Base-by-base conservation (phyloP, 441 rosid species). In the Corymbia citriodora region DNA sequence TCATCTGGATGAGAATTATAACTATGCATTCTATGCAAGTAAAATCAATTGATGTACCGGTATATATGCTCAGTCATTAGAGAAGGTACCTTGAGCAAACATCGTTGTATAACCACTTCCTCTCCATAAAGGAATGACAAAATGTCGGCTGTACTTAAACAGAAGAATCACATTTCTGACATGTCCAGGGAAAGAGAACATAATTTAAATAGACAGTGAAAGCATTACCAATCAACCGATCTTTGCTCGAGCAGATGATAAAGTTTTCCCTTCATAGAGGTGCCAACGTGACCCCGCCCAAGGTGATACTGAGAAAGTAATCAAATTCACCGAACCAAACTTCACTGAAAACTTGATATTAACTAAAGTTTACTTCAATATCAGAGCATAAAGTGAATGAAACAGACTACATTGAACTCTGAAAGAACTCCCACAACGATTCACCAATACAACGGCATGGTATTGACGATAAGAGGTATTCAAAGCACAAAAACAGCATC, bases 221-320 rank as follows among this genome's bases (percentile, higher is more conserved):
- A 88, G 83, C 81, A 89, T 90, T 96, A 98, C 99, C 99, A 96
- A 86, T 96, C 97, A 19, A 93, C 91, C 83, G 98, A 95, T 95
- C 99, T 94, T 93, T 97, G 98, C 94, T 93, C 93, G 92, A 97
- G 90, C 91, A 97, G 92, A 79, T 92, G 94, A 93, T 96, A 96
- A 61, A 97, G 97, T 87, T 96, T 92, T 52, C 96, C 95, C 82
- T 94, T 96, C 98, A 96, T 95, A 59, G 97, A 92, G 74, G 94
- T 93, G 72, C 99, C 96, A 91, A 97, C 95, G 68, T 98, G 99
- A 90, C 99, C 98, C 90, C 99, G 95, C 93, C 99, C 99, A 93
- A 98, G 83, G 91, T 98, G 99, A 95, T 94, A 98, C 99, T 98
- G 93, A 68, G 40, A 79, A 79, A 79, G n/a, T 40, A 89, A 19